Base-by-base conservation (phyloP, 164 flowering plant species). In the Vitis rupestris region DNA sequence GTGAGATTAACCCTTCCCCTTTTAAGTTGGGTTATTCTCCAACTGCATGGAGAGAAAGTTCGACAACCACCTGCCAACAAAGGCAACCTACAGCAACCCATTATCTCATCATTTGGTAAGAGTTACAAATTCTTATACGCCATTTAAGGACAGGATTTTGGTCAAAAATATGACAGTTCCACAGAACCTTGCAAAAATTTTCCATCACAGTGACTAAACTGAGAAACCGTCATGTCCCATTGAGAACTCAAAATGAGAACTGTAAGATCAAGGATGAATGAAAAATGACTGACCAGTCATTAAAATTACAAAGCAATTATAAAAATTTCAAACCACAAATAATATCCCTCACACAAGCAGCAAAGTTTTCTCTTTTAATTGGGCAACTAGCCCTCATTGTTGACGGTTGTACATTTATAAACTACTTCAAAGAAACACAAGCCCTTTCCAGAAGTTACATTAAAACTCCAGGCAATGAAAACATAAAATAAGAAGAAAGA, bases 321-420 rank as follows among this genome's bases (percentile, higher is more conserved):
- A 17, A 59, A 37, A 70, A 17, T 53, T 67, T 68, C 19, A 59
- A 63, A 65, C 59, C 70, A 70, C 64, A 76, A 71, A 67, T 37
- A 73, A 66, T 59, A 47, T 17, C 67, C 56, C 67, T 56, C 63
- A 63, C 65, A 71, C 53, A 67, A 3, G 31, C 9, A 50, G 51
- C 8, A 14, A 49, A 31, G 44, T 31, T 31, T 31, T 27, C 64
- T 62, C 66, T 54, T 69, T 66, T 29, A 48, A 64, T 48, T 62
- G 74, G 71, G 75, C 77, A 72, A 70, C 76, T 67, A 64, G 65
- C 74, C 82, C 78, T 50, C 47, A 66, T 57, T 65, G 70, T 61
- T 17, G 27, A 64, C 59, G 60, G 30, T 75, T 75, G 47, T 72
- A 71, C 71, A 78, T 49, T 67, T 76, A 64, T 66, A 64, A 74